phyloP scores from a whole-genome alignment of 1,284 basidiomycete species.

The Schizopora paradoxa region DNA sequence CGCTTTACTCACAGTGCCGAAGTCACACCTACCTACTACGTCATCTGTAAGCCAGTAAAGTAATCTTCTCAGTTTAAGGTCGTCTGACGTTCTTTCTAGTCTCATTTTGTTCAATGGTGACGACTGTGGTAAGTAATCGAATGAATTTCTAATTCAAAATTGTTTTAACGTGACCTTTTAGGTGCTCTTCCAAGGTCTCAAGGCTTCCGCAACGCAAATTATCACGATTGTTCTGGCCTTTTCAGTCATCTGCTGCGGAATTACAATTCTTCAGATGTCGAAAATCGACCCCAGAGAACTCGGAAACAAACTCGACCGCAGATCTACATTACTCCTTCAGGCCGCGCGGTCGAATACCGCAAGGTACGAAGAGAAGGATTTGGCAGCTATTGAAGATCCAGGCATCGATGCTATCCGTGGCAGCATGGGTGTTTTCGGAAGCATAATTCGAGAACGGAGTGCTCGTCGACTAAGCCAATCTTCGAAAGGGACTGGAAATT shows the following conservation, averaged over 20 bases:
- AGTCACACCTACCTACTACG: slow-evolving; percentile 59
- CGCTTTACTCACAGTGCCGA: slow-evolving; percentile 25
- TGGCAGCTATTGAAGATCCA: slow-evolving; percentile 60
- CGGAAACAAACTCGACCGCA: slow-evolving; percentile 63
- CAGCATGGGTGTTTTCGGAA: slow-evolving; percentile 85
- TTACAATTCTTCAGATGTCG: slow-evolving; percentile 63
- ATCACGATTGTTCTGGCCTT: slow-evolving; percentile 62
- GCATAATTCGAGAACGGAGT: slow-evolving; percentile 81
- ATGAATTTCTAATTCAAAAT: neutral
- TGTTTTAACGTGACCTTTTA: slow-evolving; percentile 17
- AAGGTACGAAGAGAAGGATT: slow-evolving; percentile 53
- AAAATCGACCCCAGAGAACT: slow-evolving; percentile 51
- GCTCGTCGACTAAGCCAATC: slow-evolving; percentile 58
- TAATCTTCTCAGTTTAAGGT: neutral
- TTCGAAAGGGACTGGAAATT: slow-evolving; percentile 28
- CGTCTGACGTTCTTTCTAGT: slow-evolving; percentile 25
- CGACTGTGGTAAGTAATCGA: slow-evolving; percentile 36
- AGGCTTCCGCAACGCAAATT: slow-evolving; percentile 46
- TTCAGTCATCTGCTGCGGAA: slow-evolving; percentile 49
- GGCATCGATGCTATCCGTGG: slow-evolving; percentile 87
- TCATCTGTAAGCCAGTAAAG: slow-evolving; percentile 35
- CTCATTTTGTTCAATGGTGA: slow-evolving; percentile 50
- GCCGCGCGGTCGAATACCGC: slow-evolving; percentile 67
- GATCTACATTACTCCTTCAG: slow-evolving; percentile 80
- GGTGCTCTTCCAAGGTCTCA: slow-evolving; percentile 63